A percentile compares a stretch with the other conserved stretches of the same genome.
Conservation (phyloP, 2,329 filamentous ascomycete species). For the Neocatenulostroma microsporum region DNA sequence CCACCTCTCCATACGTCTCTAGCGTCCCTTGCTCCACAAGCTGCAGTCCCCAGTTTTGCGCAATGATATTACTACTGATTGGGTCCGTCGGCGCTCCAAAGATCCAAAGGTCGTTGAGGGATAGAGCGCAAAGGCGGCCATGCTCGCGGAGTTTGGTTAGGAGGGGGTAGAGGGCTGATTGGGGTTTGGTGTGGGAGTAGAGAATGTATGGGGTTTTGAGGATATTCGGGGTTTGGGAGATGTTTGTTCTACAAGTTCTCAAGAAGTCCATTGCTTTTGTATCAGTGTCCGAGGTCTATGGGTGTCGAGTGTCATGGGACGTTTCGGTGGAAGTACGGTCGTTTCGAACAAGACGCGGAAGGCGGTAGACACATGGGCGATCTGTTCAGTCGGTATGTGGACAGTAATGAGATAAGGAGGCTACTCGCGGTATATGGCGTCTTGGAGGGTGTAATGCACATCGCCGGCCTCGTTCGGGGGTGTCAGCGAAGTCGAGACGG, state of each 20-base stretch:
- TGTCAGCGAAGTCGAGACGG: no score
- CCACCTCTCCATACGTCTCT: background rate
- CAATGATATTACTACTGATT: background rate
- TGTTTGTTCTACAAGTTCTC: conserved; percentile 28
- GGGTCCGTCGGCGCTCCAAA: conserved; percentile 5
- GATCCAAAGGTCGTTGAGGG: conserved; percentile 7
- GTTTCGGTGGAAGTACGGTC: no score
- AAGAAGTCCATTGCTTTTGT: conserved; percentile 34
- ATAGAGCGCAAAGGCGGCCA: conserved; percentile 6
- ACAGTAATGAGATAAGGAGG: no score
- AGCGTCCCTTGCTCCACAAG: conserved; percentile 3
- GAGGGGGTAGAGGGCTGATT: background rate
- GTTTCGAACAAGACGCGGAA: no score
- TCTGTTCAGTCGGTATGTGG: no score
- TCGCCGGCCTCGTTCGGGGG: no score
- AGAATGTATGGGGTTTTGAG: conserved; percentile 1
- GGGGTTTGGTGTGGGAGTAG: background rate
- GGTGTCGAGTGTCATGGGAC: conserved; percentile 16
- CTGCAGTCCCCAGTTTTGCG: conserved; percentile 1
- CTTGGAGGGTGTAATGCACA: no score
- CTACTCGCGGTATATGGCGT: no score
- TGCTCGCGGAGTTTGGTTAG: conserved; percentile 2
- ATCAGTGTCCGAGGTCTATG: no score
- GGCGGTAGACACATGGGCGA: no score
- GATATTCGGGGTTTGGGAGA: conserved; percentile 11